Evolutionary conservation across 176 grass and related monocot genomes (phyloP).

Genomic region (Raddia guianensis): DNA sequence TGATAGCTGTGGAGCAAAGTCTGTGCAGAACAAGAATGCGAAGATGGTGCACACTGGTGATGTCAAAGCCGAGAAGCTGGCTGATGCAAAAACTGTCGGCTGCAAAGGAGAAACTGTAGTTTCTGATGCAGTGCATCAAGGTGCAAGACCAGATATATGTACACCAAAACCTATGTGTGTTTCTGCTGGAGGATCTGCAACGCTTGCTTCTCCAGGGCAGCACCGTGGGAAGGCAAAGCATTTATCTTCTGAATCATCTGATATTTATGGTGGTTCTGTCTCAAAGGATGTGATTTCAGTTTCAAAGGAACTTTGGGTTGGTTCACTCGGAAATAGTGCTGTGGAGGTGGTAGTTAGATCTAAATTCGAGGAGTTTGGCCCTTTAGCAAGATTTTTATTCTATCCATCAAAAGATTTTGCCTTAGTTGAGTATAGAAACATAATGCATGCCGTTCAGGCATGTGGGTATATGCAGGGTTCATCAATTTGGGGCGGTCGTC

Average conservation of each 20-base stretch:
- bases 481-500: conserved; percentile 68
- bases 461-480: conserved; percentile 81
- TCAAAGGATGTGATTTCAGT: conserved; percentile 71
- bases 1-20: conserved; percentile 28
- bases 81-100: conserved; percentile 36
- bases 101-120: conserved; percentile 21
- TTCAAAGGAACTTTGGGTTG: conserved; percentile 87
- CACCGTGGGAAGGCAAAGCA: conserved; percentile 35
- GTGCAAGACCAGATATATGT: conserved; percentile 24
- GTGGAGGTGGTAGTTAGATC: conserved; percentile 62
- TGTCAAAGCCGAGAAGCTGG: conserved; percentile 37
- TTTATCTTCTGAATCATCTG: conserved; percentile 47
- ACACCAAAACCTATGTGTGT: conserved; percentile 30
- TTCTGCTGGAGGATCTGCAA: conserved; percentile 38
- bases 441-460: conserved; percentile 73
- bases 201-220: conserved; percentile 34
- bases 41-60: conserved; percentile 33
- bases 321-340: conserved; percentile 61
- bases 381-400: conserved; percentile 59
- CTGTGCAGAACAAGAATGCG: conserved; percentile 32
- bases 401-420: conserved; percentile 67
- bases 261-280: conserved; percentile 62
- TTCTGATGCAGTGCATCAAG: conserved; percentile 29
- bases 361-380: conserved; percentile 84
- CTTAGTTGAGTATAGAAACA: conserved; percentile 75